Evolutionary conservation across 2,329 filamentous ascomycete species (phyloP).

Genomic region (Chrysosporium keratinophilum): DNA sequence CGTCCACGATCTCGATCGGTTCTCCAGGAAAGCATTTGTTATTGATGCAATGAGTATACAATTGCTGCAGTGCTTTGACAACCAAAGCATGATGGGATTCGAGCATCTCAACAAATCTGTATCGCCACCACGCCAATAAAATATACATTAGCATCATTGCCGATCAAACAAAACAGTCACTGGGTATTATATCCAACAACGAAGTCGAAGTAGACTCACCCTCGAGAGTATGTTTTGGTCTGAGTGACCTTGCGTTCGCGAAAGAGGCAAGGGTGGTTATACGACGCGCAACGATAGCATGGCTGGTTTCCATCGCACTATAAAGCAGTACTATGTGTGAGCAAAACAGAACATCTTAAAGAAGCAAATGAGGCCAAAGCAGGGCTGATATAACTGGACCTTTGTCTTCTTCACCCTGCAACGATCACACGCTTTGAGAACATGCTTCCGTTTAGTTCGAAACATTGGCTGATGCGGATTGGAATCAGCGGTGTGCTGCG

Average conservation of each 20-base stretch:
- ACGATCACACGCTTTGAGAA: conserved; percentile 38
- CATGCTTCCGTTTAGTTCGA: conserved; percentile 37
- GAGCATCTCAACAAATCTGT: conserved; percentile 37
- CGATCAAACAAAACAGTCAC: neutral
- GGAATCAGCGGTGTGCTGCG: conserved; percentile 24
- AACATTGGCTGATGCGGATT: conserved; percentile 33
- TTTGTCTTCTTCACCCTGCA: conserved; percentile 39
- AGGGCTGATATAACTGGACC: conserved; percentile 22
- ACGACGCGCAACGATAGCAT: conserved; percentile 35
- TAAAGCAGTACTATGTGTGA: conserved; percentile 15
- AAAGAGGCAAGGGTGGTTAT: conserved; percentile 37
- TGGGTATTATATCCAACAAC: neutral
- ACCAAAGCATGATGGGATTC: conserved; percentile 36
- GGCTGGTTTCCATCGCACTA: conserved; percentile 39
- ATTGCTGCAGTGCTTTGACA: conserved; percentile 34
- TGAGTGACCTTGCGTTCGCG: conserved; percentile 36
- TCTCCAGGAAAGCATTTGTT: conserved; percentile 37
- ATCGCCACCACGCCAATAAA: neutral
- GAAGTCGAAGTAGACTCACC: conserved; percentile 22
- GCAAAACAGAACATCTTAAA: conserved; percentile 8
- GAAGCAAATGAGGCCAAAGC: conserved; percentile 2
- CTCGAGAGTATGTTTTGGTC: conserved; percentile 37
- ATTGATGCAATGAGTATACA: conserved; percentile 34
- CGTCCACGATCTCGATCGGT: conserved; percentile 32
- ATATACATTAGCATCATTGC: neutral